Conservation (phyloP, 2,329 filamentous ascomycete species). For the Fusarium torreyae region DNA sequence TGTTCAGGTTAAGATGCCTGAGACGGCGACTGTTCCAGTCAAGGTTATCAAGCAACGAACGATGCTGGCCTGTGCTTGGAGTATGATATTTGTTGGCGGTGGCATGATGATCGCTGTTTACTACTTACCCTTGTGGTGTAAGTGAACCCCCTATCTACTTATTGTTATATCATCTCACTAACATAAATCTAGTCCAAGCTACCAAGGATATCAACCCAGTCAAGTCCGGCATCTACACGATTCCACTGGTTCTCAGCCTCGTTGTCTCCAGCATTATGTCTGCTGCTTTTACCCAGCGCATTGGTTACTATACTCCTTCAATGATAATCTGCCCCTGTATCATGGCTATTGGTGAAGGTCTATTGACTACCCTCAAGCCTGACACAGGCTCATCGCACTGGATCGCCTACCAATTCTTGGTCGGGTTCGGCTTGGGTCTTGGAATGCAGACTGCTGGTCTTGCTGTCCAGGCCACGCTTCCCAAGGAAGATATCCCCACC, state of each 20-base stretch:
- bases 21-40: conserved; percentile 70
- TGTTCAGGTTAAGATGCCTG: conserved; percentile 68
- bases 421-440: conserved; percentile 71
- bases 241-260: conserved; percentile 70
- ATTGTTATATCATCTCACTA: conserved; percentile 20
- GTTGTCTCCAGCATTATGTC: conserved; percentile 66
- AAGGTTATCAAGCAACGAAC: conserved; percentile 69
- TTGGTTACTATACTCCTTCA: conserved; percentile 73
- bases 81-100: conserved; percentile 64
- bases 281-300: conserved; percentile 64
- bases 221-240: conserved; percentile 70
- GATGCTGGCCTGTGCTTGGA: conserved; percentile 64
- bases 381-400: conserved; percentile 65
- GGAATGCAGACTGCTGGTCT: conserved; percentile 72
- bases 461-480: conserved; percentile 69
- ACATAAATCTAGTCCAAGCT: conserved; percentile 64
- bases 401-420: conserved; percentile 73
- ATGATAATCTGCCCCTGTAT: conserved; percentile 68
- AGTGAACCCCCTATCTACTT: conserved; percentile 45
- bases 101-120: conserved; percentile 70
- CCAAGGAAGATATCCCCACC: conserved; percentile 66
- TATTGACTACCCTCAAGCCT: conserved; percentile 70
- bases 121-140: conserved; percentile 70
- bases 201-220: conserved; percentile 67
- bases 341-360: conserved; percentile 68